phyloP scores from a whole-genome alignment of 768 basidiomycete species.

The Phlegmacium glaucopus region DNA sequence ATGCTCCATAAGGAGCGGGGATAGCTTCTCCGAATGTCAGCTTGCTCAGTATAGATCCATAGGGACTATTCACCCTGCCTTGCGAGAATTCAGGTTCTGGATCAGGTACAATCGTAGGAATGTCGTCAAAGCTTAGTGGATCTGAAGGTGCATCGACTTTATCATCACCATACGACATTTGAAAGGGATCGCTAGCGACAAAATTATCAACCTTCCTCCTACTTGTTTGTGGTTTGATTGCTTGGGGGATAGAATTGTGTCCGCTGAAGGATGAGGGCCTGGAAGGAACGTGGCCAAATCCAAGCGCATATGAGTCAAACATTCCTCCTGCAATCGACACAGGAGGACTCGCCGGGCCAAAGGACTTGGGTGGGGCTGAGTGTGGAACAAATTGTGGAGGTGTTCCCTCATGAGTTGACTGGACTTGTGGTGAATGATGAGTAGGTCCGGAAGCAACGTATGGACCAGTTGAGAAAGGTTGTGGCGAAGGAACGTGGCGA shows the following conservation, averaged over 20 bases:
- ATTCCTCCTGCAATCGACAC: no score
- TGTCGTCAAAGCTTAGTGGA: conserved; percentile 6
- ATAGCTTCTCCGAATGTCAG: not conserved
- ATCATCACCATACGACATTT: not conserved
- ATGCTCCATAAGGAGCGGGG: not conserved
- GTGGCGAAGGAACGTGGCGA: no score
- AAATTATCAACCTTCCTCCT: conserved; percentile 6
- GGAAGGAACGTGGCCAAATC: no score
- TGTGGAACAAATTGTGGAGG: no score
- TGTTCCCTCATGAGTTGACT: no score
- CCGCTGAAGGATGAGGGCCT: not conserved
- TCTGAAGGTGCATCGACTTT: conserved; percentile 4
- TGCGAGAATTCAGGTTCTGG: not conserved
- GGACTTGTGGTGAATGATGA: no score
- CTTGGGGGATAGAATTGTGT: not conserved
- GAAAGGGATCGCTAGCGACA: conserved; percentile 8
- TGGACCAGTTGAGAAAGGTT: no score
- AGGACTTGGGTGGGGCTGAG: no score
- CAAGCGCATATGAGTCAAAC: no score
- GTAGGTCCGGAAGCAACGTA: no score
- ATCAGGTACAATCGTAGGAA: not conserved
- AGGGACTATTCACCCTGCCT: not conserved
- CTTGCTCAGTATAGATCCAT: not conserved
- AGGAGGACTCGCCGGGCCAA: no score
- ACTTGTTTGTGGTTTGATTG: not conserved